These are phyloP conservation scores for Neofusicoccum sp. DNA, from an alignment of 2,329 filamentous ascomycete species.

Conservation along the genomic window DNA sequence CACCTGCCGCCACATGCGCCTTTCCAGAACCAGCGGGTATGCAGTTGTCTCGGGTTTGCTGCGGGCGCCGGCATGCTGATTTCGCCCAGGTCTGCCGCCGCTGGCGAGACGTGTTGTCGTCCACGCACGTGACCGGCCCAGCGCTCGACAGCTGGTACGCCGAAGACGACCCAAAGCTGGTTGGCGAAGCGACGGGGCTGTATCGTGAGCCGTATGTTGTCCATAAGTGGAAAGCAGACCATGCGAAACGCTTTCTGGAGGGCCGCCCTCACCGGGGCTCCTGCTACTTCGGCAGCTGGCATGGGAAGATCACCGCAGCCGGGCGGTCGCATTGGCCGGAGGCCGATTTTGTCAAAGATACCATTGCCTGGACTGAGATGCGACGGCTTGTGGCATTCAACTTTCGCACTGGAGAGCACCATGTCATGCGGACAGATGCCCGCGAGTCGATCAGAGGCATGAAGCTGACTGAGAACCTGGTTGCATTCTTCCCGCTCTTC, in stretches of 20 bases:
- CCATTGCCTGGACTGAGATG: constrained; percentile 22
- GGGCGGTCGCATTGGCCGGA: background rate
- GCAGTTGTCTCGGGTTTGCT: background rate
- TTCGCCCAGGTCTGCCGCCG: constrained; percentile 30
- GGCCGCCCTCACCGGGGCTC: constrained; percentile 18
- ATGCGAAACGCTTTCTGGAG: constrained; percentile 28
- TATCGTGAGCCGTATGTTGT: constrained; percentile 21
- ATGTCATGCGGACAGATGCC: constrained; percentile 19
- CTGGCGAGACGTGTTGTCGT: constrained; percentile 33
- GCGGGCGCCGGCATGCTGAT: background rate
- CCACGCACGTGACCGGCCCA: constrained; percentile 25
- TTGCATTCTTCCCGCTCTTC: constrained; percentile 22
- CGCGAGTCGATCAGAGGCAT: constrained; percentile 25
- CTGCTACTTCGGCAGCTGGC: constrained; percentile 10
- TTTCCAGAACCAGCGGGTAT: constrained; percentile 30
- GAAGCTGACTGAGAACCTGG: constrained; percentile 26
- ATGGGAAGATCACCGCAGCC: background rate
- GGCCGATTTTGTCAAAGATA: constrained; percentile 23
- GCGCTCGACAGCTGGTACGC: constrained; percentile 27
- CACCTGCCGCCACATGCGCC: constrained; percentile 31
- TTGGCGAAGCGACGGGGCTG: constrained; percentile 21
- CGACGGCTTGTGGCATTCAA: constrained; percentile 26
- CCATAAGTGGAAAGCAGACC: constrained; percentile 23
- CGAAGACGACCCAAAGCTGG: constrained; percentile 19
- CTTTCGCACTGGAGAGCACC: constrained; percentile 24